These are phyloP conservation scores for Diplocarpon mali DNA, from an alignment of 2,329 filamentous ascomycete species.

Conservation along the genomic window DNA sequence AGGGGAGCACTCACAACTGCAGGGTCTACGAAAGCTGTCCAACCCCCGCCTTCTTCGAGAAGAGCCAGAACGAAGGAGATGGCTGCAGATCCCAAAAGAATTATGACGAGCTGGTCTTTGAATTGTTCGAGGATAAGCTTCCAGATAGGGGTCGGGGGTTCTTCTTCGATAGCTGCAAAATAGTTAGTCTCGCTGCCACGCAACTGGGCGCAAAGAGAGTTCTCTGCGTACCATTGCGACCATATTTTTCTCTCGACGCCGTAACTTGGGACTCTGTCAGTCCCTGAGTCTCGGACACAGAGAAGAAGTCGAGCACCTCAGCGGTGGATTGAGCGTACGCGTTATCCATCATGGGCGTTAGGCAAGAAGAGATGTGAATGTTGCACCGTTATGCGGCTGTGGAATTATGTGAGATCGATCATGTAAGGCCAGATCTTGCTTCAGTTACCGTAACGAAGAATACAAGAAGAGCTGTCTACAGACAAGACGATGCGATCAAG, in stretches of 20 bases:
- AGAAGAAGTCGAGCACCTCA: slow-evolving; percentile 48
- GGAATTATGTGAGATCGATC: slow-evolving; percentile 9
- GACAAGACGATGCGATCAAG: not conserved
- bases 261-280: slow-evolving; percentile 48
- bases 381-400: slow-evolving; percentile 12
- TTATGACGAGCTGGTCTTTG: slow-evolving; percentile 96
- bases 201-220: slow-evolving; percentile 9
- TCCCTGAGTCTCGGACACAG: slow-evolving; percentile 43
- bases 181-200: slow-evolving; percentile 13
- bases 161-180: slow-evolving; percentile 59
- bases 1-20: slow-evolving; percentile 59
- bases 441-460: slow-evolving; percentile 6
- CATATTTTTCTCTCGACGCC: slow-evolving; percentile 45
- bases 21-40: slow-evolving; percentile 95
- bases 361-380: slow-evolving; percentile 6
- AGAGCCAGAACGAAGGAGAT: slow-evolving; percentile 89
- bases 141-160: slow-evolving; percentile 93
- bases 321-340: slow-evolving; percentile 48
- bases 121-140: slow-evolving; percentile 96
- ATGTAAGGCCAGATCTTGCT: slow-evolving; percentile 11
- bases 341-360: slow-evolving; percentile 42
- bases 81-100: slow-evolving; percentile 82
- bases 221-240: slow-evolving; percentile 49
- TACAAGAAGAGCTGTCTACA: slow-evolving; percentile 2
- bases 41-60: slow-evolving; percentile 86